A percentile compares a stretch with the other conserved stretches of the same genome.
These are phyloP conservation scores for apple (Malus domestica) DNA, from an alignment of 306 rosid genomes.

Conservation along the genomic window DNA sequence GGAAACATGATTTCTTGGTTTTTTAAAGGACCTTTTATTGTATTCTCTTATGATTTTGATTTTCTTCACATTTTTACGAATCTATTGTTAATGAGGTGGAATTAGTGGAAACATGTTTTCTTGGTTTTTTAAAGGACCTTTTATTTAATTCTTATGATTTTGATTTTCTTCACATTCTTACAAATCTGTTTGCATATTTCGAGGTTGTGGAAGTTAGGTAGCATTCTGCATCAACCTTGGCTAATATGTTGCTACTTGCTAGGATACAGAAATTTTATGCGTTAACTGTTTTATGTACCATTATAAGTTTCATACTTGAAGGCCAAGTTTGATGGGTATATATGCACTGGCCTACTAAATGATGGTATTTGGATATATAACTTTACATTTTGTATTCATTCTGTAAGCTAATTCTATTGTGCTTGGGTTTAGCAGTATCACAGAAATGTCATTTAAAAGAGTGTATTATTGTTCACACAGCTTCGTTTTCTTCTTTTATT, in stretches of 20 bases:
- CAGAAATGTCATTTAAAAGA: background rate
- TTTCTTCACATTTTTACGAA: background rate
- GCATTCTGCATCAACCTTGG: background rate
- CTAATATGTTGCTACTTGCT: background rate
- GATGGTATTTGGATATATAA: background rate
- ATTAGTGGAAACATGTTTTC: background rate
- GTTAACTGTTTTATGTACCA: background rate
- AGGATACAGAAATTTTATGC: background rate
- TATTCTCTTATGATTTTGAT: background rate
- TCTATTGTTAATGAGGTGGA: constrained; percentile 1
- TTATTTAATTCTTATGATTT: background rate
- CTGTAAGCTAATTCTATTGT: background rate
- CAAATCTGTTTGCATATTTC: background rate
- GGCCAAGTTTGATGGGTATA: background rate
- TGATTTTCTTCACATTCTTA: background rate
- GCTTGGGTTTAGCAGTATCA: background rate
- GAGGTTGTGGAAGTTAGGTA: background rate
- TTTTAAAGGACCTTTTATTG: background rate
- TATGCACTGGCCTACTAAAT: background rate
- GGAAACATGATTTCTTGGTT: background rate
- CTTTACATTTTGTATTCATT: background rate
- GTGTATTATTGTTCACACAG: constrained; percentile 6
- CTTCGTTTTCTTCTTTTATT: constrained; percentile 5
- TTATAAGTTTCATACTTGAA: background rate
- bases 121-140: no score